Conservation (phyloP, 805 yeast species). For the Barnettozyma siamensis region DNA sequence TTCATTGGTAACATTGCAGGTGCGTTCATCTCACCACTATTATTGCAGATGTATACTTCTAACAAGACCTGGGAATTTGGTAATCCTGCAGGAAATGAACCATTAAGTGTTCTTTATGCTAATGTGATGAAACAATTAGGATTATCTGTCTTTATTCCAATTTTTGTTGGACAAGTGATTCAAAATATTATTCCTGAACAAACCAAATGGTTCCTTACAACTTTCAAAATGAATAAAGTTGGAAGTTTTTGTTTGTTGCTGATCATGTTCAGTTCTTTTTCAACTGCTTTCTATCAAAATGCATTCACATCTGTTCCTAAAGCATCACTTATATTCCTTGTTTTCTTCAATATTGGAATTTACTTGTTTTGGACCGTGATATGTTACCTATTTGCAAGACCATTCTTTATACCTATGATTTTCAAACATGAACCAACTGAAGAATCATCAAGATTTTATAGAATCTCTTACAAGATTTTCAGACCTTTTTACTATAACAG, state of each 20-base stretch:
- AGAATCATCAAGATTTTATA: slow-evolving; percentile 40
- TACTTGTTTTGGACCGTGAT: slow-evolving; percentile 70
- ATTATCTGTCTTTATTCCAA: slow-evolving; percentile 73
- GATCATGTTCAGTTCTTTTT: slow-evolving; percentile 73
- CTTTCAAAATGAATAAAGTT: slow-evolving; percentile 59
- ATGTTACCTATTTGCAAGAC: slow-evolving; percentile 57
- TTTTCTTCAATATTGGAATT: slow-evolving; percentile 77
- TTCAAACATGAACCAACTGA: slow-evolving; percentile 44
- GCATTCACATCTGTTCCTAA: slow-evolving; percentile 71
- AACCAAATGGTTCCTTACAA: slow-evolving; percentile 52
- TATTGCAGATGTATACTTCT: slow-evolving; percentile 62
- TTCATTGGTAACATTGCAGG: slow-evolving; percentile 81
- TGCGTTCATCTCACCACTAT: slow-evolving; percentile 82
- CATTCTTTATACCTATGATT: slow-evolving; percentile 40
- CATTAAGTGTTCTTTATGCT: slow-evolving; percentile 54
- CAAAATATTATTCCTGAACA: slow-evolving; percentile 67
- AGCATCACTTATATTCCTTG: slow-evolving; percentile 65
- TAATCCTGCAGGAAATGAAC: slow-evolving; percentile 60
- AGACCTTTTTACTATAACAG: slow-evolving; percentile 67
- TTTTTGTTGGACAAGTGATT: slow-evolving; percentile 81
- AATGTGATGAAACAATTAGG: slow-evolving; percentile 88
- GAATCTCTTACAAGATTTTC: slow-evolving; percentile 30
- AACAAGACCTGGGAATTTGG: slow-evolving; percentile 64
- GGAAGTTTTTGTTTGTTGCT: slow-evolving; percentile 76
- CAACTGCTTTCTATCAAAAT: slow-evolving; percentile 79